These are phyloP conservation scores for Gardenia jasminoides DNA, from an alignment of 257 asterid genomes.

Conservation along the genomic window DNA sequence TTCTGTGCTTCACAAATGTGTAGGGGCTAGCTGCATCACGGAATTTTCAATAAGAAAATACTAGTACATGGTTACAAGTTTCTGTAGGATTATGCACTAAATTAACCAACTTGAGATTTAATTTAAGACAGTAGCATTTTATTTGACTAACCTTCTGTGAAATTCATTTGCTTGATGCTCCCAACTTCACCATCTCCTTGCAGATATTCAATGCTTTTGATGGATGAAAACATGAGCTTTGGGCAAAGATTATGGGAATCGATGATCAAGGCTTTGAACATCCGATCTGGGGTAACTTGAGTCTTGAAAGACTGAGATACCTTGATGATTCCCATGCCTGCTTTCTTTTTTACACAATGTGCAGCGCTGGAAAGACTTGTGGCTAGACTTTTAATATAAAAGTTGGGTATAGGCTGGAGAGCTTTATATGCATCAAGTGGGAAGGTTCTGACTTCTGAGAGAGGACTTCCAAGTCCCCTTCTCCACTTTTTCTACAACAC, in stretches of 20 bases:
- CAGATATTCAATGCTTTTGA: conserved; percentile 28
- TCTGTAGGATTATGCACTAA: neutral
- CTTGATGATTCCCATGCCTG: conserved; percentile 41
- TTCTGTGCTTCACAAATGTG: conserved; percentile 52
- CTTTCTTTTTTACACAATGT: neutral
- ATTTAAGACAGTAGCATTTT: neutral
- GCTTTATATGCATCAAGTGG: no score
- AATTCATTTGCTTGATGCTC: conserved; percentile 37
- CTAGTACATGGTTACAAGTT: neutral
- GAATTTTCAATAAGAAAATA: neutral
- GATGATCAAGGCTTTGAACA: conserved; percentile 34
- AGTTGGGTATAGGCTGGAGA: no score
- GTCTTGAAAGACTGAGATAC: conserved; percentile 51
- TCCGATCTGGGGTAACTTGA: conserved; percentile 29
- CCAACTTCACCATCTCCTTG: conserved; percentile 34
- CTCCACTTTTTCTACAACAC: no score
- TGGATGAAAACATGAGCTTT: conserved; percentile 32
- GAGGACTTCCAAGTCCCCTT: no score
- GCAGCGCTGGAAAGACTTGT: neutral
- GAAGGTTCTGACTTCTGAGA: no score
- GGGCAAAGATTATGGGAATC: conserved; percentile 43
- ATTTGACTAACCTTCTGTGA: conserved; percentile 29
- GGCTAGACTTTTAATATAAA: neutral
- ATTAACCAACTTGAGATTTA: neutral
- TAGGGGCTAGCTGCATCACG: conserved; percentile 43